A percentile compares a stretch with the other conserved stretches of the same genome.
Conservation (phyloP, 345 rosid genomes). For the Citropsis articulata region DNA sequence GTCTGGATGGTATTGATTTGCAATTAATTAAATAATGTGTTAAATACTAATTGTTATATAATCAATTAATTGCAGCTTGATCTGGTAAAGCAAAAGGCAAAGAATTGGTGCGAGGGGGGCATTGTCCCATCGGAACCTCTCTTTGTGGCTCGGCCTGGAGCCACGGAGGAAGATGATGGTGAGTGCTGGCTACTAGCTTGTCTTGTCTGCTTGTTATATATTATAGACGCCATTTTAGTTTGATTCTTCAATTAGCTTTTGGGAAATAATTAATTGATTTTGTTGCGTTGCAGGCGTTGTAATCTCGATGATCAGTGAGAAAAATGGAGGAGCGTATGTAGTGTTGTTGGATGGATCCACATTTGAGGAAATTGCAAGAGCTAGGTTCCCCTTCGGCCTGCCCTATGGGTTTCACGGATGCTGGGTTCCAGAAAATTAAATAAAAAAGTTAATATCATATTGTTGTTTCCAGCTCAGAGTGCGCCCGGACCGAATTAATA, state of each 20-base stretch:
- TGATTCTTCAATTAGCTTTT: no score
- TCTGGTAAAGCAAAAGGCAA: constrained; percentile 57
- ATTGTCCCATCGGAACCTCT: constrained; percentile 84
- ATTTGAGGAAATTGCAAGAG: constrained; percentile 88
- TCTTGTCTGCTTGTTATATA: no score
- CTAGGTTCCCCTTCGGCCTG: constrained; percentile 84
- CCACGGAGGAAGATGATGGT: constrained; percentile 90
- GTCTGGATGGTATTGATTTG: no score
- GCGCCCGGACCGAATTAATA: no score
- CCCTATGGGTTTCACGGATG: constrained; percentile 95
- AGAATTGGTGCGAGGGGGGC: constrained; percentile 79
- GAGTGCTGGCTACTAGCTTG: background rate
- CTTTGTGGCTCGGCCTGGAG: constrained; percentile 82
- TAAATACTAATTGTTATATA: no score
- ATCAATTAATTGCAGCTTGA: constrained; percentile 47
- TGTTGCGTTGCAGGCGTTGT: constrained; percentile 56
- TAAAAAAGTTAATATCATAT: no score
- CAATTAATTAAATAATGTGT: no score
- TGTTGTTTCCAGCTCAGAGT: no score
- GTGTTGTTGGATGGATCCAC: constrained; percentile 72
- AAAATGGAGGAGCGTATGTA: constrained; percentile 81
- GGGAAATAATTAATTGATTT: no score
- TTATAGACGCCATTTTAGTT: no score
- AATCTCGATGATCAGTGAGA: constrained; percentile 75
- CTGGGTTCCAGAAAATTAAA: constrained; percentile 63